phyloP scores from a whole-genome alignment of 305 asterid species.

The Plantago coronopus region DNA sequence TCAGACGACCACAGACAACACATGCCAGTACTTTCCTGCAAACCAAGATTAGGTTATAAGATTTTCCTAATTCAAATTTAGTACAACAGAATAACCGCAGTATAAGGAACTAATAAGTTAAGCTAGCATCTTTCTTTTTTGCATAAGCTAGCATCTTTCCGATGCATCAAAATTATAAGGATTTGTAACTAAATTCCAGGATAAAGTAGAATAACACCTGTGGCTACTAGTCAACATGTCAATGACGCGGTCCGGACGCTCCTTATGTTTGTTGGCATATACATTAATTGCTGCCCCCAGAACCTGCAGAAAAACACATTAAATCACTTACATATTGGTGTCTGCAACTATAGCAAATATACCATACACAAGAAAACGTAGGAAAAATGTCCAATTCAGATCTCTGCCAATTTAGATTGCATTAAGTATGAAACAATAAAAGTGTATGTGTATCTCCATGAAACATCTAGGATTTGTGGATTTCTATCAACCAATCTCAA shows the following conservation, averaged over 20 bases:
- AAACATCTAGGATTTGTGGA: constrained; percentile 8
- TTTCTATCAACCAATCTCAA: constrained; percentile 4
- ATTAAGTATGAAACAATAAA: constrained; percentile 13
- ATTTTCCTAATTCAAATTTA: neutral
- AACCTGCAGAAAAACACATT: constrained; percentile 52
- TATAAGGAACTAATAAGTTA: neutral
- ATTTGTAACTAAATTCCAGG: constrained; percentile 4
- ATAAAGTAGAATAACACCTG: constrained; percentile 39
- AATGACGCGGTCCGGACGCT: constrained; percentile 97
- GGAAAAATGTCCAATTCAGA: too few species aligned
- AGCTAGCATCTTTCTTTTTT: too few species aligned
- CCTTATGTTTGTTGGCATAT: constrained; percentile 95
- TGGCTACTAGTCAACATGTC: constrained; percentile 98
- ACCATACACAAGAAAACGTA: constrained; percentile 4
- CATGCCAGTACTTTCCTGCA: constrained; percentile 98
- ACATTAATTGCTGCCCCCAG: constrained; percentile 97
- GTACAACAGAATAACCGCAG: neutral
- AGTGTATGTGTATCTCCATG: constrained; percentile 4
- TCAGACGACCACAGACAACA: constrained; percentile 95
- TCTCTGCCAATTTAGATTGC: too few species aligned
- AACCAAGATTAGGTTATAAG: constrained; percentile 2
- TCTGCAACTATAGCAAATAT: constrained; percentile 18
- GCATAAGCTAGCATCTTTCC: too few species aligned
- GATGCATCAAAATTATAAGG: too few species aligned
- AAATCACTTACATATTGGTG: constrained; percentile 7